Evolutionary conservation across 371 early-diverging fungal species (phyloP).

Genomic region (Mucor circinelloides): DNA sequence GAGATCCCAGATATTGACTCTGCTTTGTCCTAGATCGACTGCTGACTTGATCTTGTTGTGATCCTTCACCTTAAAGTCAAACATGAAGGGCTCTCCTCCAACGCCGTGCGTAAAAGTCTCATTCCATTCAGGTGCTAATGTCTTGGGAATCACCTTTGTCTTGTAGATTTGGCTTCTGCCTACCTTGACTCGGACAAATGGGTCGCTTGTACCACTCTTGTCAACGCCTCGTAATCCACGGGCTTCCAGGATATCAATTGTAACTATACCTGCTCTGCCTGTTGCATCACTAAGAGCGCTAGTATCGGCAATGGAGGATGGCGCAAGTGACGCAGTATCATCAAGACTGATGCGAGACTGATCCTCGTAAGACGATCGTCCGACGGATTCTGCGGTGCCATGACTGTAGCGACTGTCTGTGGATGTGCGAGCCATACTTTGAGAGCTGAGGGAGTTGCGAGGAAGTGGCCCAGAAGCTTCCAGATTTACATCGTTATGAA

Average conservation of each 20-base stretch:
- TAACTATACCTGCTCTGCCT: slow-evolving; percentile 45
- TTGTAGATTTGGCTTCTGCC: slow-evolving; percentile 66
- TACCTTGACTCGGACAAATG: slow-evolving; percentile 57
- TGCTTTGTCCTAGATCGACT: slow-evolving; percentile 64
- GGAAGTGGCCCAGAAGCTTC: slow-evolving; percentile 26
- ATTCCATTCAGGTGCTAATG: slow-evolving; percentile 73
- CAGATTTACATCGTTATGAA: slow-evolving; percentile 17
- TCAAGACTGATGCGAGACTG: slow-evolving; percentile 6
- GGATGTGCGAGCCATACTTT: slow-evolving; percentile 7
- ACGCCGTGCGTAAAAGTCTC: slow-evolving; percentile 34
- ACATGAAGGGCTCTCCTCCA: slow-evolving; percentile 42
- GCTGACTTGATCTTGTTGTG: slow-evolving; percentile 68
- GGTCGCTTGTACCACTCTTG: slow-evolving; percentile 65
- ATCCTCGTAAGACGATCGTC: neutral
- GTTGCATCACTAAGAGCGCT: slow-evolving; percentile 19
- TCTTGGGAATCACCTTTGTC: slow-evolving; percentile 79
- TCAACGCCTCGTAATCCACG: slow-evolving; percentile 66
- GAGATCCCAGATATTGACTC: slow-evolving; percentile 61
- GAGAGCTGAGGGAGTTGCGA: neutral
- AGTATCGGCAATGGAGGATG: slow-evolving; percentile 15
- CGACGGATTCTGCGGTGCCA: neutral
- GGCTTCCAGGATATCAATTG: slow-evolving; percentile 58
- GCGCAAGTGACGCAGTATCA: slow-evolving; percentile 24
- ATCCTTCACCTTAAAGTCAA: slow-evolving; percentile 69
- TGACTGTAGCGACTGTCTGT: slow-evolving; percentile 5